These are phyloP conservation scores for Trichoderma sp. DNA, from an alignment of 2,329 filamentous ascomycete genomes.

Conservation along the genomic window DNA sequence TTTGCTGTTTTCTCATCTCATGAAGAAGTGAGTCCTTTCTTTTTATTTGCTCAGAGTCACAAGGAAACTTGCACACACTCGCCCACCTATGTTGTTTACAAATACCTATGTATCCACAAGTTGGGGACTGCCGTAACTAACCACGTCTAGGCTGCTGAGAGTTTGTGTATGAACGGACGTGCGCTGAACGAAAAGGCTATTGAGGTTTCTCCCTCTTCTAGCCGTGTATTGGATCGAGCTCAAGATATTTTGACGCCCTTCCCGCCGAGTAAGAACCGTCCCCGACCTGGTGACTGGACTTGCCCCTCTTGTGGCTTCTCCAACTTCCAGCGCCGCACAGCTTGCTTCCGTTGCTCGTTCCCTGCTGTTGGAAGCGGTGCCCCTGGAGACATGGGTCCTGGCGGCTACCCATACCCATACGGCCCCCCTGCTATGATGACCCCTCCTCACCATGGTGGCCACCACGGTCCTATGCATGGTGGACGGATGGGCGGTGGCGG, in stretches of 20 bases:
- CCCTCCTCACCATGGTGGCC: conserved; percentile 70
- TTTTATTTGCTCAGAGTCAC: neutral
- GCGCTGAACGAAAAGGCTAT: conserved; percentile 98
- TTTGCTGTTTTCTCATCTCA: conserved; percentile 99
- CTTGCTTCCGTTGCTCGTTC: conserved; percentile 98
- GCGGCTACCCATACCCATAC: conserved; percentile 57
- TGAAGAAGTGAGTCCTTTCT: conserved; percentile 74
- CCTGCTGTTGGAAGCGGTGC: conserved; percentile 78
- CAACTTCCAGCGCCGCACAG: conserved; percentile 97
- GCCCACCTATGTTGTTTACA: neutral
- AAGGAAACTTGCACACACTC: too few relatives aligned
- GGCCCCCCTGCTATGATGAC: conserved; percentile 78
- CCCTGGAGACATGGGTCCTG: conserved; percentile 63
- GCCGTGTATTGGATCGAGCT: conserved; percentile 89
- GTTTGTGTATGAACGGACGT: conserved; percentile 97
- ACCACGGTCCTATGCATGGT: conserved; percentile 55
- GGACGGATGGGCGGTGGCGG: conserved; percentile 78
- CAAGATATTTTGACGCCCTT: conserved; percentile 96
- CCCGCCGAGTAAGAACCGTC: conserved; percentile 96
- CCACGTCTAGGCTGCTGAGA: conserved; percentile 78
- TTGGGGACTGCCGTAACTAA: neutral
- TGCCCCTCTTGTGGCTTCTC: conserved; percentile 98
- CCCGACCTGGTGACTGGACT: conserved; percentile 96
- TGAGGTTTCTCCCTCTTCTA: conserved; percentile 96
- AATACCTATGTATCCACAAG: too few relatives aligned